Evolutionary conservation across 352 stramenopile genomes (phyloP).

Genomic region (Globisporangium middletonii): DNA sequence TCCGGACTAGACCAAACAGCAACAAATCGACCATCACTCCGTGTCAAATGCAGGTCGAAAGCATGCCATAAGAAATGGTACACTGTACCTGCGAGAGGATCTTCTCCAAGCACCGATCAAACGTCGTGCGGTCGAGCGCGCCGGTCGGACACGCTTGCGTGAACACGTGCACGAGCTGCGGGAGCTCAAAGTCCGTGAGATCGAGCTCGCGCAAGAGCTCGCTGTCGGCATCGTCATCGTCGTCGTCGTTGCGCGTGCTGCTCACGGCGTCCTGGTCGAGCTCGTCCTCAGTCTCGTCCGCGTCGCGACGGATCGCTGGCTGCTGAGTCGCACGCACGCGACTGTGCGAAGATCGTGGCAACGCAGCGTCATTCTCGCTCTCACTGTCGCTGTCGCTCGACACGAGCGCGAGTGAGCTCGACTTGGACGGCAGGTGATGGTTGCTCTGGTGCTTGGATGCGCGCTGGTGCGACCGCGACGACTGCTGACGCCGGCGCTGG

Average conservation of each 20-base stretch:
- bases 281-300: slow-evolving; percentile 12
- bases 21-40: background rate
- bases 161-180: slow-evolving; percentile 81
- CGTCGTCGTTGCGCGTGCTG: slow-evolving; percentile 14
- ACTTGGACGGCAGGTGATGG: background rate
- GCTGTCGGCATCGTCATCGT: slow-evolving; percentile 26
- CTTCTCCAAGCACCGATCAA: slow-evolving; percentile 69
- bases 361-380: slow-evolving; percentile 7
- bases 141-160: slow-evolving; percentile 68
- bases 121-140: slow-evolving; percentile 61
- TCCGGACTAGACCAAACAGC: slow-evolving; percentile 23
- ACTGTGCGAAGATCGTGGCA: slow-evolving; percentile 4
- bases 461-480: background rate
- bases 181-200: slow-evolving; percentile 78
- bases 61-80: too few relatives aligned
- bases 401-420: slow-evolving; percentile 1
- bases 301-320: background rate
- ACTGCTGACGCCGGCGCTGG: background rate
- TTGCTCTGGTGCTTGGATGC: background rate
- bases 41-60: background rate
- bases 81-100: slow-evolving; percentile 58
- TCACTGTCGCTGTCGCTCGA: slow-evolving; percentile 15
- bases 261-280: slow-evolving; percentile 15
- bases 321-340: background rate
- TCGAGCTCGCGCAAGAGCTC: slow-evolving; percentile 54